These are phyloP conservation scores for Aspergillus amoenus DNA, from an alignment of 2,329 filamentous ascomycete genomes.

Conservation along the genomic window DNA sequence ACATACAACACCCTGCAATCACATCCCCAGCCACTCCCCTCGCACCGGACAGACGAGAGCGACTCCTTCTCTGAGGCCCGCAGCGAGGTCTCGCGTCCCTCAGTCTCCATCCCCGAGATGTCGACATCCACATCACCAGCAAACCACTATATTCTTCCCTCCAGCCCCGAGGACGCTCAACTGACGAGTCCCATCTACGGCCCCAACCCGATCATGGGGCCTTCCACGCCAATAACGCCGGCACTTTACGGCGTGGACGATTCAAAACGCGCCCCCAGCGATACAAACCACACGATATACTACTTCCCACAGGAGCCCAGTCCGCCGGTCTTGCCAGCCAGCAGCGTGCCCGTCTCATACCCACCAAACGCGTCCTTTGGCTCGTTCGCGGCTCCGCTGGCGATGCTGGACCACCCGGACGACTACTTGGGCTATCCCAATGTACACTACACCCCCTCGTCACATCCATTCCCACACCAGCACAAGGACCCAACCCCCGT, in stretches of 20 bases:
- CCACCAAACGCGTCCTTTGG: not conserved
- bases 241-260: not conserved
- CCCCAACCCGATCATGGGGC: not conserved
- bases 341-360: not conserved
- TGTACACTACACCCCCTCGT: not conserved
- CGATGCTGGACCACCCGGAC: not conserved
- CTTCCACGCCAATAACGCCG: slow-evolving; percentile 3
- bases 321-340: not conserved
- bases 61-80: not conserved
- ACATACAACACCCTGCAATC: slow-evolving; percentile 5
- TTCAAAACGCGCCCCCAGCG: not conserved
- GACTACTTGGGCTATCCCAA: not conserved
- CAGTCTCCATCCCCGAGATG: not conserved
- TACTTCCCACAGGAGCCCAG: not conserved
- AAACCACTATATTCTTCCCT: not conserved
- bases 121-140: not conserved
- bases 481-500: not conserved
- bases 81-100: not conserved
- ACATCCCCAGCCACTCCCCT: not conserved
- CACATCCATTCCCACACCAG: not conserved
- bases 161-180: not conserved
- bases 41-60: not conserved
- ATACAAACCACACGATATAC: not conserved
- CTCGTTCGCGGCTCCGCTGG: not conserved
- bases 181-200: not conserved